Evolutionary conservation across 1,284 basidiomycete genomes (phyloP).

Genomic region (Coniophora puteana): DNA sequence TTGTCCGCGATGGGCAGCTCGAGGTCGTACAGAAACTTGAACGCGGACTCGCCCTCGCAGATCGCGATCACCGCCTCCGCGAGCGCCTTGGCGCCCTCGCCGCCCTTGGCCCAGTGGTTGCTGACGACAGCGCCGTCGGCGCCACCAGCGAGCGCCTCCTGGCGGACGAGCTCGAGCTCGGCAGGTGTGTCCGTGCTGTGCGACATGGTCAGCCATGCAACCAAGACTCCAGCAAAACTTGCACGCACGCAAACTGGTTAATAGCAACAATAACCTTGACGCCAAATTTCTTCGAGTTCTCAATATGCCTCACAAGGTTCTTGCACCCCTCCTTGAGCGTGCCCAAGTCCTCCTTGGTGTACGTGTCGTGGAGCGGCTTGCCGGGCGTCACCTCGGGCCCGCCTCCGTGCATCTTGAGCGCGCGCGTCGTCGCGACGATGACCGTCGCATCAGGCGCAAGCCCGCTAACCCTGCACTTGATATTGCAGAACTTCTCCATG

Average conservation of each 20-base stretch:
- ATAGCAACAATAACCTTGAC: slow-evolving; percentile 96
- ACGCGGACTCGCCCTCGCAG: slow-evolving; percentile 81
- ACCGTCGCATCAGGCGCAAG: slow-evolving; percentile 92
- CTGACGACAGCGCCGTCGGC: slow-evolving; percentile 95
- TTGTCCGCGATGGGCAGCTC: slow-evolving; percentile 84
- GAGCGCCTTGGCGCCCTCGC: slow-evolving; percentile 81
- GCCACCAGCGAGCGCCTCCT: slow-evolving; percentile 80
- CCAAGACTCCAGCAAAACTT: slow-evolving; percentile 3
- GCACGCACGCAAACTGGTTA: slow-evolving; percentile 88
- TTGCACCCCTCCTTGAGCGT: slow-evolving; percentile 90
- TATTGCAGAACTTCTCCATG: slow-evolving; percentile 99
- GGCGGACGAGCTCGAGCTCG: slow-evolving; percentile 84
- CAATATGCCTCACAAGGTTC: slow-evolving; percentile 92
- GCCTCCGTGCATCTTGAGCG: slow-evolving; percentile 99
- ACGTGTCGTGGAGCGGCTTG: slow-evolving; percentile 91
- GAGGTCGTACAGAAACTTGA: slow-evolving; percentile 91
- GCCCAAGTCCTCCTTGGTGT: slow-evolving; percentile 91
- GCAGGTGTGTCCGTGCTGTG: slow-evolving; percentile 85
- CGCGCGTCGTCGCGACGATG: slow-evolving; percentile 96
- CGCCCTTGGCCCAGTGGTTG: slow-evolving; percentile 96
- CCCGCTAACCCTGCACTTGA: slow-evolving; percentile 95
- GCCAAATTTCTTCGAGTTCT: slow-evolving; percentile 95
- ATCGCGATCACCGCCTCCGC: slow-evolving; percentile 84
- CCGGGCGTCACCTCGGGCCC: slow-evolving; percentile 97
- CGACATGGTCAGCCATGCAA: slow-evolving; percentile 6